Evolutionary conservation across 805 yeast species (phyloP), one percentile per base, ranked within the genome.

Genomic region (Yamadazyma tumulicola): DNA sequence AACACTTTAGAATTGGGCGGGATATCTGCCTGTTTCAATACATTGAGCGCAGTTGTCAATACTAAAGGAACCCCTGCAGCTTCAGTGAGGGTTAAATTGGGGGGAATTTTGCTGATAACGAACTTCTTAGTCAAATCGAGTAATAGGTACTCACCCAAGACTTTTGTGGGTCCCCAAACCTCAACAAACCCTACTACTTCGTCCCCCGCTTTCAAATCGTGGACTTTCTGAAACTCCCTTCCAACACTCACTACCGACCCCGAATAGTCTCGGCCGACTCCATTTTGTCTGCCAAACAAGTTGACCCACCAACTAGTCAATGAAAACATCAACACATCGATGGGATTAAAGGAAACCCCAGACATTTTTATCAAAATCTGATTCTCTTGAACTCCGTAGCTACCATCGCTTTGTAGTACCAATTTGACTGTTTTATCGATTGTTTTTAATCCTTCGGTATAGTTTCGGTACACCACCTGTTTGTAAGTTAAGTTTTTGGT

Each of bases 41-140:
- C 50, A 32, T 62, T 52, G 43, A 50, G 67, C 1, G 91, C 89
- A 3, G 94, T 81, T 13, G 77, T 76, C 45, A 72, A 75, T 0
- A 76, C 80, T 43, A 81, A 57, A 0, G 86, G 83, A 57, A 74
- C 72, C 1, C 85, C 73, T 2, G 84, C 82, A 31, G 89, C 86
- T 46, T 78, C 74, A 23, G 60, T 72, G 37, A 65, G 54, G 2
- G 72, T 46, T 29, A 82, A 41, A 17, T 61, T 63, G 4, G 54
- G 52, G 3, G 67, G 64, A 11, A 86, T 81, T n/a, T 27, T 38
- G 11, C 32, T 24, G 31, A 46, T 35, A 4, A 26, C 19, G 26
- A 8, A 9, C 16, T 32, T 75, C 66, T 11, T 12, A n/a, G 19
- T 26, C 7, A 15, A 74, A 28, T 14, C 67, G 42, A 21, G 27